phyloP scores from a whole-genome alignment of 768 basidiomycete species.

The Basidioascus undulatus region DNA sequence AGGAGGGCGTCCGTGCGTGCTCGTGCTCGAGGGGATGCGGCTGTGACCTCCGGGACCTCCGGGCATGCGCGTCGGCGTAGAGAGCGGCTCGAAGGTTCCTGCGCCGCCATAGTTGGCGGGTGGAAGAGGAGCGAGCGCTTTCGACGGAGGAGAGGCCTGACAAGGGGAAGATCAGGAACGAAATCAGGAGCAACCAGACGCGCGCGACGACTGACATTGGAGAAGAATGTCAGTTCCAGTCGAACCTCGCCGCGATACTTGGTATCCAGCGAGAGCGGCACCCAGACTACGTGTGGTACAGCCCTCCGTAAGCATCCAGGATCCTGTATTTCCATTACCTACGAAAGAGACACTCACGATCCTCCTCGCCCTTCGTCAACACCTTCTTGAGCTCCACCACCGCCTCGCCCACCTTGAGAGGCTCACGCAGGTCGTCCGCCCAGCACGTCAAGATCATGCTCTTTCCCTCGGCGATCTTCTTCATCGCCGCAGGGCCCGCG shows the following conservation, averaged over 20 bases:
- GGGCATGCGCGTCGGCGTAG: too few species aligned
- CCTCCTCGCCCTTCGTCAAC: constrained; percentile 66
- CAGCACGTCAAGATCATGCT: constrained; percentile 48
- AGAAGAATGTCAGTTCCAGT: constrained; percentile 81
- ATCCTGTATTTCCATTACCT: too few species aligned
- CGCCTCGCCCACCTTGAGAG: constrained; percentile 55
- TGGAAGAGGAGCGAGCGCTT: too few species aligned
- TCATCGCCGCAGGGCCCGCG: constrained; percentile 5
- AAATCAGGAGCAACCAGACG: too few species aligned
- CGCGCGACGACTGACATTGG: constrained; percentile 18
- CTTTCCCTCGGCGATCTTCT: constrained; percentile 12
- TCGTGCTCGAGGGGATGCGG: too few species aligned
- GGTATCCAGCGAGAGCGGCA: constrained; percentile 59
- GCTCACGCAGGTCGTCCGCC: constrained; percentile 52
- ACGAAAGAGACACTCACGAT: constrained; percentile 32
- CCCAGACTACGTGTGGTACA: constrained; percentile 50
- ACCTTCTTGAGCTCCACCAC: constrained; percentile 52
- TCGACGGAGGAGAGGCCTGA: too few species aligned
- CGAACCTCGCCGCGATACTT: constrained; percentile 61
- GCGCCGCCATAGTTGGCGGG: too few species aligned
- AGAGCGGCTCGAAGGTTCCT: too few species aligned
- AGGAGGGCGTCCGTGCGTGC: too few species aligned
- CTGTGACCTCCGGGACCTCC: too few species aligned
- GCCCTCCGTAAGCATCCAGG: too few species aligned
- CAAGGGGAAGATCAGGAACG: too few species aligned